Evolutionary conservation across 1,139 yeast species (phyloP).

Genomic region (Suhomyces yuchorum): DNA sequence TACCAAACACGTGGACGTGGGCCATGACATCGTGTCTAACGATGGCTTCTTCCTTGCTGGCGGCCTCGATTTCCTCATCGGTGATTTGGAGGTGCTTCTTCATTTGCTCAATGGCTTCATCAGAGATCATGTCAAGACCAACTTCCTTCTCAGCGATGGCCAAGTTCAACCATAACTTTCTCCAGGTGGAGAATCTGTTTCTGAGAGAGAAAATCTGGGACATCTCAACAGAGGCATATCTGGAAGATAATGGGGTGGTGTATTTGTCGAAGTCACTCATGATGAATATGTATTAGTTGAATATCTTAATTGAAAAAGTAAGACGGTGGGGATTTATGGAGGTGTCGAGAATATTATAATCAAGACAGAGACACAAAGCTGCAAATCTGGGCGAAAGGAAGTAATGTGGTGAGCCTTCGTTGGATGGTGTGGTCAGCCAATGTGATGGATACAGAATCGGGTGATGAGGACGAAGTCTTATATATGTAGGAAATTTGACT

Average conservation of each 20-base stretch:
- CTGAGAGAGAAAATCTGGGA: slow-evolving; percentile 86
- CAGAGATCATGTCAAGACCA: slow-evolving; percentile 81
- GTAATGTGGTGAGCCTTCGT: background rate
- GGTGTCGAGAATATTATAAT: too few species aligned
- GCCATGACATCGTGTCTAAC: slow-evolving; percentile 99
- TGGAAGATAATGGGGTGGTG: slow-evolving; percentile 89
- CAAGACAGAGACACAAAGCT: background rate
- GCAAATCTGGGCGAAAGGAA: background rate
- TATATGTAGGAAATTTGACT: slow-evolving; percentile 6
- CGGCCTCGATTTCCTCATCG: slow-evolving; percentile 88
- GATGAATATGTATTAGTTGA: background rate
- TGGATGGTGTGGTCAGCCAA: background rate
- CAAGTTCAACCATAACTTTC: slow-evolving; percentile 92
- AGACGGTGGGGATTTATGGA: too few species aligned
- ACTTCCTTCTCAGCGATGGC: slow-evolving; percentile 95
- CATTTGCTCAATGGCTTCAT: slow-evolving; percentile 91
- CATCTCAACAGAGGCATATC: slow-evolving; percentile 98
- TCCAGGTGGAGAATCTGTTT: slow-evolving; percentile 97
- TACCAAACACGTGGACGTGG: slow-evolving; percentile 94
- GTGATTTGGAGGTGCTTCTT: slow-evolving; percentile 74
- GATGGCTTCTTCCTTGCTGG: slow-evolving; percentile 92
- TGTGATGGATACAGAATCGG: background rate
- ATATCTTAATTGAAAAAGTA: too few species aligned
- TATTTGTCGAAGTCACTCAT: slow-evolving; percentile 62
- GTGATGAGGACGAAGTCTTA: background rate